phyloP scores from a whole-genome alignment of 2,329 filamentous ascomycete genomes.

The Alternaria solani region DNA sequence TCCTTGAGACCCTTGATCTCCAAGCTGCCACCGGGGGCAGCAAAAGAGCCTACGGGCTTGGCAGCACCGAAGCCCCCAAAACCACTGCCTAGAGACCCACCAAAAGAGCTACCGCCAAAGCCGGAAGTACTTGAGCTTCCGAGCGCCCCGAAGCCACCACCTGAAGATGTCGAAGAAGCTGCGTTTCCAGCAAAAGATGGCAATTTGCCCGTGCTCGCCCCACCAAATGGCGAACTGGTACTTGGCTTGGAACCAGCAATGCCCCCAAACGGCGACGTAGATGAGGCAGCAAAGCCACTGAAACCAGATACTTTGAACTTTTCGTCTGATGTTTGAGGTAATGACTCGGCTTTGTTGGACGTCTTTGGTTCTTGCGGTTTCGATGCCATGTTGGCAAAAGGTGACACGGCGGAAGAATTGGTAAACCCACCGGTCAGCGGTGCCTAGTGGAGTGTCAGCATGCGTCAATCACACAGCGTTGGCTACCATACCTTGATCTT shows the following conservation, averaged over 20 bases:
- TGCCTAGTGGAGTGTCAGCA: slow-evolving; percentile 35
- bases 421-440: slow-evolving; percentile 54
- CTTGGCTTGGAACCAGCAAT: slow-evolving; percentile 23
- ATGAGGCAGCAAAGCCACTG: slow-evolving; percentile 52
- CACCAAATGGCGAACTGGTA: slow-evolving; percentile 50
- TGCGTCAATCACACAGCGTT: background rate
- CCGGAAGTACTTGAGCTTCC: slow-evolving; percentile 42
- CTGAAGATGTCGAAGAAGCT: slow-evolving; percentile 26
- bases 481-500: slow-evolving; percentile 34
- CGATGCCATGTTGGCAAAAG: slow-evolving; percentile 56
- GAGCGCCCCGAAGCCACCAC: slow-evolving; percentile 47
- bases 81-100: slow-evolving; percentile 50
- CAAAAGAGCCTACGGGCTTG: slow-evolving; percentile 71
- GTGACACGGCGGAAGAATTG: slow-evolving; percentile 57
- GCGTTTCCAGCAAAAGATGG: slow-evolving; percentile 36
- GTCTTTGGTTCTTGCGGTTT: slow-evolving; percentile 43
- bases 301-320: slow-evolving; percentile 63
- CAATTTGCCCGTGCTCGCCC: slow-evolving; percentile 34
- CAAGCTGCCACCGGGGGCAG: slow-evolving; percentile 62
- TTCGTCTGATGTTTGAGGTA: slow-evolving; percentile 52
- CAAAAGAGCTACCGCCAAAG: slow-evolving; percentile 51
- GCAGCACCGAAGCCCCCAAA: slow-evolving; percentile 39
- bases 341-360: slow-evolving; percentile 25
- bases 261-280: slow-evolving; percentile 48
- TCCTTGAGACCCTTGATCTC: slow-evolving; percentile 59